Conservation (phyloP, 768 basidiomycete species). For the Suillus variegatus region DNA sequence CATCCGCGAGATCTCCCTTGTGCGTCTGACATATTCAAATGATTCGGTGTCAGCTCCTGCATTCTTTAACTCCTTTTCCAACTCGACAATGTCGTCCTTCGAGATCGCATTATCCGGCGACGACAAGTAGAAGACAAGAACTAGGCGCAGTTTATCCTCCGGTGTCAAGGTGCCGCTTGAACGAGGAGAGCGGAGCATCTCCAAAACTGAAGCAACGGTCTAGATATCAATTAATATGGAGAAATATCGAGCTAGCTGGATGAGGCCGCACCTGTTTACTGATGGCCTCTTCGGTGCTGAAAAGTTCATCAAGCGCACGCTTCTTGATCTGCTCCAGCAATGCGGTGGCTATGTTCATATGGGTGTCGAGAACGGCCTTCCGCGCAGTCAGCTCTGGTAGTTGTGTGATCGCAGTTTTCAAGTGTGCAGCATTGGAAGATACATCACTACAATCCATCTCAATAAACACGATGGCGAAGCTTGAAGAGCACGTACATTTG, state of each 20-base stretch:
- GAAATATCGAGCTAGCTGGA: slow-evolving; percentile 1
- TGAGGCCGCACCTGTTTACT: slow-evolving; percentile 66
- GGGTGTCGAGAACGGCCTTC: slow-evolving; percentile 95
- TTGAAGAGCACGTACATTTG: slow-evolving; percentile 68
- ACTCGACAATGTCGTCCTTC: slow-evolving; percentile 86
- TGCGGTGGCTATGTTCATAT: slow-evolving; percentile 99
- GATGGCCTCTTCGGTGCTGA: slow-evolving; percentile 92
- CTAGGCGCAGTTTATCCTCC: slow-evolving; percentile 88
- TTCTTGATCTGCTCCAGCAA: slow-evolving; percentile 94
- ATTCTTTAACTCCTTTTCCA: slow-evolving; percentile 84
- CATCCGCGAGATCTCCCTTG: slow-evolving; percentile 93
- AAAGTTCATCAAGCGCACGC: slow-evolving; percentile 94
- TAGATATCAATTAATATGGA: slow-evolving; percentile 29
- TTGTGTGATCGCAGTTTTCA: slow-evolving; percentile 97
- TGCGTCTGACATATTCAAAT: slow-evolving; percentile 90
- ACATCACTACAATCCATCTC: slow-evolving; percentile 60
- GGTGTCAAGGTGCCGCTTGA: slow-evolving; percentile 66
- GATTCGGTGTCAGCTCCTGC: slow-evolving; percentile 80
- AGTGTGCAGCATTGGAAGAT: slow-evolving; percentile 87
- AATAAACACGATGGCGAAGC: slow-evolving; percentile 9
- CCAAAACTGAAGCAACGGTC: slow-evolving; percentile 79
- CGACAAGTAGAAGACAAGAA: slow-evolving; percentile 94
- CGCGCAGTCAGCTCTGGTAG: slow-evolving; percentile 95
- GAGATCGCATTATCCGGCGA: slow-evolving; percentile 76
- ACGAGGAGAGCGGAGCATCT: slow-evolving; percentile 78